Evolutionary conservation across 2,329 filamentous ascomycete species (phyloP).

Genomic region (Stylonectria norvegica): DNA sequence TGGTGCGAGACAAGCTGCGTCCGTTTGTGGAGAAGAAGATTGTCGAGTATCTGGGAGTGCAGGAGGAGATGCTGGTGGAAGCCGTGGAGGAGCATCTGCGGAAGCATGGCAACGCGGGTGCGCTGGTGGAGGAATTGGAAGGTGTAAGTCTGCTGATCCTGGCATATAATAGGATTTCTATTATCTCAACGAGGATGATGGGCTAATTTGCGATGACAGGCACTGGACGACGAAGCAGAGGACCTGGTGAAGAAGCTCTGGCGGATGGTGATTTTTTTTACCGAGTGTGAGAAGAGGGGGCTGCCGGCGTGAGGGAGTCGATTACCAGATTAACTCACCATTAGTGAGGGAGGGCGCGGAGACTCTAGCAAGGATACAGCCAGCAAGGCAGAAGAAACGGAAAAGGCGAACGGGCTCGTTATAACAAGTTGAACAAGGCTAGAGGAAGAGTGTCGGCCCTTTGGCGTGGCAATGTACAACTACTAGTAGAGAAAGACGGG

Average conservation of each 20-base stretch:
- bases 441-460: too few relatives aligned
- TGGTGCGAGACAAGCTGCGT: slow-evolving; percentile 80
- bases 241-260: slow-evolving; percentile 93
- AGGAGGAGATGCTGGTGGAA: slow-evolving; percentile 93
- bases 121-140: slow-evolving; percentile 79
- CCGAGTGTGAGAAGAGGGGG: slow-evolving; percentile 87
- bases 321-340: too few relatives aligned
- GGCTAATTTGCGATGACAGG: slow-evolving; percentile 45
- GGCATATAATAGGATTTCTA: not conserved
- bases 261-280: slow-evolving; percentile 98
- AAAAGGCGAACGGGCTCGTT: too few relatives aligned
- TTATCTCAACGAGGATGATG: not conserved
- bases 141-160: slow-evolving; percentile 55
- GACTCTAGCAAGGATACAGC: not conserved
- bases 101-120: slow-evolving; percentile 69
- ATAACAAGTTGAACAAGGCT: too few relatives aligned
- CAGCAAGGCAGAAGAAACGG: not conserved
- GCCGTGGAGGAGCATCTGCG: slow-evolving; percentile 85
- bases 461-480: too few relatives aligned
- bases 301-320: slow-evolving; percentile 63
- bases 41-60: slow-evolving; percentile 91
- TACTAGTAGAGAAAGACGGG: too few relatives aligned
- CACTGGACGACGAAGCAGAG: slow-evolving; percentile 91
- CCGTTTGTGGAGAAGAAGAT: slow-evolving; percentile 99
- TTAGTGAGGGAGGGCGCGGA: not conserved